phyloP scores from a whole-genome alignment of 169 alveolate species.

The Cryptosporidium felis region DNA sequence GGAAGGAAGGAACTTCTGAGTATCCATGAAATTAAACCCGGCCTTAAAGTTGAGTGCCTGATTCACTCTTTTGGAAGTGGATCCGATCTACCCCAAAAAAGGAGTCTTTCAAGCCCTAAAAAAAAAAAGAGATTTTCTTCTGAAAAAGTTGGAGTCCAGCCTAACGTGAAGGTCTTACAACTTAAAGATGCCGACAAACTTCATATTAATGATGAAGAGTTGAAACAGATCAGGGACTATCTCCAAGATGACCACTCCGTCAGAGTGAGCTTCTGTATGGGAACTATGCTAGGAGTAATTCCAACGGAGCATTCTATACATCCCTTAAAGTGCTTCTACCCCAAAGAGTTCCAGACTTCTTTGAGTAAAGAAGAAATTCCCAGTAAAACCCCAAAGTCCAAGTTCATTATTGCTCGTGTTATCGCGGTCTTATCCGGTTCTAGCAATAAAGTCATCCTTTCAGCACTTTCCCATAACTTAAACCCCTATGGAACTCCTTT shows the following conservation, averaged over 20 bases:
- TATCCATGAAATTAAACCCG: slow-evolving; percentile 58
- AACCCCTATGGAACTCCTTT: too few relatives aligned
- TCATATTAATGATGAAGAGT: slow-evolving; percentile 13
- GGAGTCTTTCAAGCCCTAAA: neutral
- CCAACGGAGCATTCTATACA: slow-evolving; percentile 55
- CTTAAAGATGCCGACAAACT: slow-evolving; percentile 5
- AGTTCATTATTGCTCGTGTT: slow-evolving; percentile 14
- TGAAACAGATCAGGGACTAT: neutral
- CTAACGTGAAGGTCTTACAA: slow-evolving; percentile 28
- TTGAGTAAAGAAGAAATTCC: neutral
- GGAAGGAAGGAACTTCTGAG: slow-evolving; percentile 14
- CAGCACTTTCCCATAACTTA: slow-evolving; percentile 20
- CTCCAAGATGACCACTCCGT: slow-evolving; percentile 33
- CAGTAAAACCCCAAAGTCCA: neutral
- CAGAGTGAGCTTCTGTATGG: slow-evolving; percentile 58
- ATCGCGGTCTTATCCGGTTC: slow-evolving; percentile 45
- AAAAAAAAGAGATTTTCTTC: neutral
- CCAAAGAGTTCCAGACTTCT: neutral
- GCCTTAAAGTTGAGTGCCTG: slow-evolving; percentile 33
- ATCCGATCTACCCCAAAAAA: neutral
- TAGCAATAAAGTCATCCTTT: slow-evolving; percentile 13
- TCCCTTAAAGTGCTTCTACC: slow-evolving; percentile 27
- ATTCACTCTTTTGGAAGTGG: slow-evolving; percentile 26
- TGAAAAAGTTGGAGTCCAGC: slow-evolving; percentile 17
- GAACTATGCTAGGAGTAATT: slow-evolving; percentile 55